Conservation (phyloP, 352 stramenopile species). For the Phytophthora ramorum region DNA sequence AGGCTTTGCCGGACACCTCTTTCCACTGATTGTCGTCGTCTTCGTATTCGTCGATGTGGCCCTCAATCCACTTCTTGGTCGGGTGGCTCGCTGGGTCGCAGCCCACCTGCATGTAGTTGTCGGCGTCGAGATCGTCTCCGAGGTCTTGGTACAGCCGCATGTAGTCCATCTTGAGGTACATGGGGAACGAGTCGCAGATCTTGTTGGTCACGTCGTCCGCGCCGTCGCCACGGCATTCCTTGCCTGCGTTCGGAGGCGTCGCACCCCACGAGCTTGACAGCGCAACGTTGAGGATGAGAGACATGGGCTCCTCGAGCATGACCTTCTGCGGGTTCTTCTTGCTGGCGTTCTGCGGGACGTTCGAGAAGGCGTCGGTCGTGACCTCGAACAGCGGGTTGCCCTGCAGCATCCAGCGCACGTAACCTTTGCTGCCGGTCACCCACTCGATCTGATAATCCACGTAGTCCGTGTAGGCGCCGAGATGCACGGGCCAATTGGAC, state of each 20-base stretch:
- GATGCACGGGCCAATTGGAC: slow-evolving; percentile 79
- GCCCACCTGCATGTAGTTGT: slow-evolving; percentile 47
- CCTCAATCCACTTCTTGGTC: slow-evolving; percentile 56
- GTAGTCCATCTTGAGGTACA: slow-evolving; percentile 86
- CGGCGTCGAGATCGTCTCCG: slow-evolving; percentile 36
- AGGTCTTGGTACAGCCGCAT: slow-evolving; percentile 87
- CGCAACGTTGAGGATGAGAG: slow-evolving; percentile 94
- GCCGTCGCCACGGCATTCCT: slow-evolving; percentile 35
- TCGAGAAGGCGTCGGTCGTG: slow-evolving; percentile 47
- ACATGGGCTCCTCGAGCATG: slow-evolving; percentile 93
- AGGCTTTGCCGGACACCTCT: slow-evolving; percentile 49
- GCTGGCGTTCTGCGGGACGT: slow-evolving; percentile 40
- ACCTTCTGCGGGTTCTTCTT: slow-evolving; percentile 67
- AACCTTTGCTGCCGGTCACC: slow-evolving; percentile 49
- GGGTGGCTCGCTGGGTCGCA: slow-evolving; percentile 54
- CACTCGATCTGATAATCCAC: slow-evolving; percentile 46
- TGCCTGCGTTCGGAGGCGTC: slow-evolving; percentile 28
- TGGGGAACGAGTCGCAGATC: slow-evolving; percentile 59
- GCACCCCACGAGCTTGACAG: slow-evolving; percentile 82
- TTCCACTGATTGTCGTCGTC: slow-evolving; percentile 55
- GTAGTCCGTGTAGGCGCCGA: slow-evolving; percentile 72
- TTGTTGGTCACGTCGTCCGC: slow-evolving; percentile 40
- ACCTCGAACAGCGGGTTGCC: slow-evolving; percentile 86
- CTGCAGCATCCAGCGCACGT: slow-evolving; percentile 67
- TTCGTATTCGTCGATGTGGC: slow-evolving; percentile 48